Base-by-base conservation (phyloP, 495 filamentous ascomycete species). In the Lichenothelia convexa region DNA sequence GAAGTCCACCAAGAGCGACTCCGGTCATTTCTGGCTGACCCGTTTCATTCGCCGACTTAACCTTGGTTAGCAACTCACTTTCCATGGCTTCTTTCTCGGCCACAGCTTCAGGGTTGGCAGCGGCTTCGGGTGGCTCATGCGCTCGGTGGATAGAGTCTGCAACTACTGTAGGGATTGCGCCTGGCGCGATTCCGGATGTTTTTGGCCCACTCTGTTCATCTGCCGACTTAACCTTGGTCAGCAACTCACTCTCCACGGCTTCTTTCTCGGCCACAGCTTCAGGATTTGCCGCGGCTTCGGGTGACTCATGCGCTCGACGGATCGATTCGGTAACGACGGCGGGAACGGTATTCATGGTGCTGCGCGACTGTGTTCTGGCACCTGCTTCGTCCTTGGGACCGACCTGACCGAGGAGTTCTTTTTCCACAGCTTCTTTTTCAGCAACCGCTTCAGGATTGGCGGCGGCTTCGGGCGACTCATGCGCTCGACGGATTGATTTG, bases 281-380 rank as follows among this genome's bases (percentile, higher is more conserved):
- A n/a, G 36, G 57, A 53, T 73, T 72, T 18, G 67, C 71, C 17
- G 77, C 70, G 13, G 80, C 81, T 55, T 91, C 81, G 20, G 80
- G 75, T 31, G 60, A 60, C 38, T 59, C 45, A 32, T 74, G 65
- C 12, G 81, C 70, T 44, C 74, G 65, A 27, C 62, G 50, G 20
- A 83, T 61, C 2, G 79, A 85, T 33, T 81, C 67, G 60, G 78
- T 78, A 23, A 87, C 82, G 36, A 74, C 62, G 5, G 65, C 61
- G 4, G 84, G 83, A 4, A 82, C 79, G 29, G 71, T 64, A 9
- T 57, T 46, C 3, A 61, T 67, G 12, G 67, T 27, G 24, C 13
- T 13, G 60, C 33, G 45, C 47, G 18, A 35, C 53, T 43, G 40
- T 18, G 23, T 18, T 21, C 35, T 42, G n/a, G n/a, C n/a, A n/a